phyloP scores from a whole-genome alignment of 139 green algal genomes.

The Chlorella sorokiniana region DNA sequence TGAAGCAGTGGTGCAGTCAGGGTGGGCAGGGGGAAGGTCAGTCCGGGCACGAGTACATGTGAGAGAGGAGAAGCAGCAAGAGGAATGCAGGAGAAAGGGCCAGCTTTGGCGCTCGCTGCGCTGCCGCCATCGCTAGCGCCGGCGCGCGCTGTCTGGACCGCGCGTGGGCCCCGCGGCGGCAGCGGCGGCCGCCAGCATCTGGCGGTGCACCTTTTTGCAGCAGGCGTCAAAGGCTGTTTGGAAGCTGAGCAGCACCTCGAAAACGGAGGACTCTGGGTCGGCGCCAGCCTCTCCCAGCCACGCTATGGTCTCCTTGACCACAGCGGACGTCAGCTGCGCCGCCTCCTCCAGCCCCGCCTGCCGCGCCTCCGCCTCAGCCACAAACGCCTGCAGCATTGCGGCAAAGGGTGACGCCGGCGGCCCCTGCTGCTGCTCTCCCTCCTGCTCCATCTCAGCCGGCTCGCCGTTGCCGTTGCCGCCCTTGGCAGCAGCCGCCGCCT shows the following conservation, averaged over 20 bases:
- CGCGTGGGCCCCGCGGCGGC: background rate
- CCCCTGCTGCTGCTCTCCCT: background rate
- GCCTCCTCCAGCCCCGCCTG: constrained; percentile 11
- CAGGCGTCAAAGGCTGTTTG: constrained; percentile 31
- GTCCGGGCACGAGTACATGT: too few relatives aligned
- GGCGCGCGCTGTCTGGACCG: background rate
- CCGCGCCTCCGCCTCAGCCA: constrained; percentile 3
- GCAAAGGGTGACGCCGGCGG: constrained; percentile 19
- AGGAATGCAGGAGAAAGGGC: background rate
- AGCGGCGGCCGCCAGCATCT: background rate
- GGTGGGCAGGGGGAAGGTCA: too few relatives aligned
- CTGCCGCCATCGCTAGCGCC: background rate
- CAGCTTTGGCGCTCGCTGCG: too few relatives aligned
- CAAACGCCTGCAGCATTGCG: constrained; percentile 24
- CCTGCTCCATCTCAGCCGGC: background rate
- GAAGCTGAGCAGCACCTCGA: constrained; percentile 41
- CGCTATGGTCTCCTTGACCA: background rate
- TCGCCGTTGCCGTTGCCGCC: background rate
- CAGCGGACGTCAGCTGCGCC: background rate
- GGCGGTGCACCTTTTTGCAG: constrained; percentile 2
- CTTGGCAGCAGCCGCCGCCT: background rate
- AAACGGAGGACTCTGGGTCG: constrained; percentile 13
- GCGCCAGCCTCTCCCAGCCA: constrained; percentile 39
- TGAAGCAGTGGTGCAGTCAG: background rate
- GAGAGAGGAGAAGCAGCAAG: background rate